Conservation (phyloP, 2,329 filamentous ascomycete genomes). For the Talaromyces sp. region DNA sequence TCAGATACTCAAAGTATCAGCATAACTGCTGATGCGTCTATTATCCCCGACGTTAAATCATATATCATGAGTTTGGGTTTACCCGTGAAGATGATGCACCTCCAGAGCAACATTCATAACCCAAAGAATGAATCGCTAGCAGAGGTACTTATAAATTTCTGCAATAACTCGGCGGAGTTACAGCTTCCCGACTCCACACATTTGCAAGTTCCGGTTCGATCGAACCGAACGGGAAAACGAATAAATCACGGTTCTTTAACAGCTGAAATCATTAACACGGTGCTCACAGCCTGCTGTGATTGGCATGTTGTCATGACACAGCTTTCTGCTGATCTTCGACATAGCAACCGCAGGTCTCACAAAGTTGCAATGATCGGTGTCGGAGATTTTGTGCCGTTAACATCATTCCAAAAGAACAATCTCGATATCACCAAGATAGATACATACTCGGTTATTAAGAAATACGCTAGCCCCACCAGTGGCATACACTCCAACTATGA, state of each 20-base stretch:
- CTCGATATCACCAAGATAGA: neutral
- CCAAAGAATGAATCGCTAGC: neutral
- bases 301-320: neutral
- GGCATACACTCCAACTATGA: neutral
- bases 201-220: neutral
- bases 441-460: neutral
- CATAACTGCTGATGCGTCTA: neutral
- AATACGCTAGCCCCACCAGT: neutral
- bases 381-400: neutral
- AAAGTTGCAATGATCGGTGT: neutral
- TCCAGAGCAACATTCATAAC: neutral
- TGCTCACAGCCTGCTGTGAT: neutral
- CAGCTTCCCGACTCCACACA: neutral
- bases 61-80: neutral
- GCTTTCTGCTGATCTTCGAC: neutral
- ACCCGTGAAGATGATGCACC: neutral
- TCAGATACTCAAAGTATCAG: neutral
- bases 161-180: neutral
- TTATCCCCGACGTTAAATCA: neutral
- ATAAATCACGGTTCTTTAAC: neutral
- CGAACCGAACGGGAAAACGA: neutral
- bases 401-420: neutral
- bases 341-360: neutral
- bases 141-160: neutral
- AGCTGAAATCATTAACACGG: neutral